Percentiles rank a stretch among this genome's conserved stretches.
Evolutionary conservation across 306 rosid genomes (phyloP).

Genomic region (Vicia faba): DNA sequence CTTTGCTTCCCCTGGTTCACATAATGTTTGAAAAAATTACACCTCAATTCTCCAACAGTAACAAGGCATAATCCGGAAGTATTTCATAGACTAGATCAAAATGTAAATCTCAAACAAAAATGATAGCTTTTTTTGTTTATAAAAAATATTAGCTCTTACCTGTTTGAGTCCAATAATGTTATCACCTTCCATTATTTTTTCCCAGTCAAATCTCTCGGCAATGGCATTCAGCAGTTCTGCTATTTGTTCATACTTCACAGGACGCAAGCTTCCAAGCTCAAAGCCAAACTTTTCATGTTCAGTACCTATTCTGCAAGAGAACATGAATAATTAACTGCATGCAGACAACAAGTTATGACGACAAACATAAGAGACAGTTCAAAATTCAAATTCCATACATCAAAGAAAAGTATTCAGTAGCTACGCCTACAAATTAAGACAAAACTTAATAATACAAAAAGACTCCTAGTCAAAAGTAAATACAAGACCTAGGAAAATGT

Average conservation of each 20-base stretch:
- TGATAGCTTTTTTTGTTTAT: constrained; percentile 6
- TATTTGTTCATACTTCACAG: constrained; percentile 88
- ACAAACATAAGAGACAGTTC: constrained; percentile 5
- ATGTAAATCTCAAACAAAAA: constrained; percentile 22
- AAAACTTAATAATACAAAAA: constrained; percentile 21
- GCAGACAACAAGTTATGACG: constrained; percentile 1
- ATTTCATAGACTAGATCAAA: constrained; percentile 17
- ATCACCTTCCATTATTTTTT: constrained; percentile 86
- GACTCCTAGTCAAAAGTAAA: neutral
- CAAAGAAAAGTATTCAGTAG: neutral
- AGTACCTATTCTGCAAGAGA: constrained; percentile 87
- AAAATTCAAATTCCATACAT: constrained; percentile 17
- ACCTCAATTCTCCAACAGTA: constrained; percentile 13
- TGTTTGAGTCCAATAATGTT: constrained; percentile 91
- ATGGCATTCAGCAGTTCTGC: constrained; percentile 78
- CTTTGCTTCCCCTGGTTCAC: constrained; percentile 90
- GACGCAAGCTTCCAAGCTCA: constrained; percentile 71
- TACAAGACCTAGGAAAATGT: constrained; percentile 22
- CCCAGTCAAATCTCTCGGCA: constrained; percentile 97
- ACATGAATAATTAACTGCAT: constrained; percentile 25
- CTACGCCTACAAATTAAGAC: too few species aligned
- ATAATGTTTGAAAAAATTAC: neutral
- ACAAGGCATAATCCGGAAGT: constrained; percentile 23
- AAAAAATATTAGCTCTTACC: constrained; percentile 48
- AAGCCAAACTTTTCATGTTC: constrained; percentile 99